Evolutionary conservation across 208 protist genomes (phyloP), one percentile per base, ranked within the genome.

Genomic region (Wallacemonas sp.): DNA sequence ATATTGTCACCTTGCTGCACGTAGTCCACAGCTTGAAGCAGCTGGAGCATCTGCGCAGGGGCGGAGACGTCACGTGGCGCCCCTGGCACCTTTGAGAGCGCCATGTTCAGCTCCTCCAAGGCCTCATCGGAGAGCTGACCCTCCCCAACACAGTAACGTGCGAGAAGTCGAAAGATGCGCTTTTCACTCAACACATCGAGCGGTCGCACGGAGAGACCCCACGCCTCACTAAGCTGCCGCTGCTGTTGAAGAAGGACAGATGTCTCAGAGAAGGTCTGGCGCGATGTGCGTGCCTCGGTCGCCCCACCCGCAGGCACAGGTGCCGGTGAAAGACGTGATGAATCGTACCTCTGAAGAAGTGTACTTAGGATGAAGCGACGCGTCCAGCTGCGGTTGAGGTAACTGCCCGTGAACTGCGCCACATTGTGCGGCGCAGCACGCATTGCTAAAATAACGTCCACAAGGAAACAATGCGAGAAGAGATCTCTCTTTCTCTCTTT

Each of bases 311-410:
- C n/a, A n/a, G n/a, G n/a, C n/a, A n/a, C n/a, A n/a, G n/a, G n/a
- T n/a, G n/a, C n/a, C n/a, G n/a, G n/a, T n/a, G n/a, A n/a, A n/a
- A n/a, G n/a, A n/a, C n/a, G n/a, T n/a, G n/a, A n/a, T n/a, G 87
- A 81, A 27, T 84, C 75, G 55, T 87, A 92, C 47, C 77, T 73
- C 66, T 90, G 86, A 11, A 95, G 73, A 14, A 95, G 66, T 2
- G 80, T 80, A 19, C 86, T 84, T n/a, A 95, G 64, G 31, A 95
- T 83, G 49, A 95, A 95, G 45, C 78, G 75, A 0, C 85, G 79
- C n/a, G 84, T 82, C 86, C 90, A 95, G 21, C 39, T 14, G 28
- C 36, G 56, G 44, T 77, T 84, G 38, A 77, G 68, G 60, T 85
- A 91, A 27, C 63, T 81, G 12, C 84, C 88, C 9, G 76, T 86